Evolutionary conservation across 345 rosid genomes (phyloP).

Genomic region (Brassica rapa): DNA sequence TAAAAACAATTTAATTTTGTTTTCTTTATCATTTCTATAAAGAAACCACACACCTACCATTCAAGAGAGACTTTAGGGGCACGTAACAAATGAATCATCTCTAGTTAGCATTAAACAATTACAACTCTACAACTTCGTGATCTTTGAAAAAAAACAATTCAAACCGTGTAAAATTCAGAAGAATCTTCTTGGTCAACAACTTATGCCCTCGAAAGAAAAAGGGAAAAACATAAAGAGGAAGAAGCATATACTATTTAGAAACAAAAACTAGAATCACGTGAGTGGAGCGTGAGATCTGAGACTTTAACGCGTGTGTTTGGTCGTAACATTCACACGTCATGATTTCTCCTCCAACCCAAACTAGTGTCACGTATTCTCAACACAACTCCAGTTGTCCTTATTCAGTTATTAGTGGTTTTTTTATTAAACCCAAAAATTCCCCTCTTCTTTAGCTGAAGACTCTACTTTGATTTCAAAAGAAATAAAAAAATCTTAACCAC

Average conservation of each 20-base stretch:
- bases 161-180: conserved; percentile 5
- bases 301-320: conserved; percentile 38
- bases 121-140: background rate
- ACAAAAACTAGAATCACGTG: conserved; percentile 36
- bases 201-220: background rate
- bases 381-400: conserved; percentile 31
- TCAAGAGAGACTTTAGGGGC: background rate
- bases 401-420: background rate
- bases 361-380: conserved; percentile 35
- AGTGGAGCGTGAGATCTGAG: background rate
- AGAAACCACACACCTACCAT: conserved; percentile 2
- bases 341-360: conserved; percentile 7
- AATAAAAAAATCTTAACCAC: background rate
- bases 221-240: background rate
- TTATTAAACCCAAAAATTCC: conserved; percentile 8
- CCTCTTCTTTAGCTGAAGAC: conserved; percentile 4
- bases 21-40: background rate
- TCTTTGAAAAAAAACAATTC: background rate
- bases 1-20: background rate
- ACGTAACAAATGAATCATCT: background rate
- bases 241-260: background rate
- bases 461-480: background rate
- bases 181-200: conserved; percentile 41
- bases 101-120: background rate
- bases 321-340: conserved; percentile 41